Conservation (phyloP, 306 rosid species). For the Dalbergia oliveri region DNA sequence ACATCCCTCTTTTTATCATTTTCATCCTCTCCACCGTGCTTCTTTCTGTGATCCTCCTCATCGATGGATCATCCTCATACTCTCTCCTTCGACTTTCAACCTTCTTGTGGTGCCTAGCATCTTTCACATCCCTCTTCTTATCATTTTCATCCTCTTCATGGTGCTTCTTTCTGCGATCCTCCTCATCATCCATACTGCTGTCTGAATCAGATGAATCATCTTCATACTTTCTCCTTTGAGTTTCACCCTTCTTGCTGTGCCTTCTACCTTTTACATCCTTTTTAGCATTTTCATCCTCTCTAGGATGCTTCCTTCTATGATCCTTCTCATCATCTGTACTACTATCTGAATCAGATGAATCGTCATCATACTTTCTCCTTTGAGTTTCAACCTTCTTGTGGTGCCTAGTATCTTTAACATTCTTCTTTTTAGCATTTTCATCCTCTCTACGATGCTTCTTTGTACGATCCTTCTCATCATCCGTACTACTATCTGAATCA, state of each 20-base stretch:
- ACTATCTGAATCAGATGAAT: background rate
- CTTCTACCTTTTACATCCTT: constrained; percentile 56
- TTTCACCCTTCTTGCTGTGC: constrained; percentile 56
- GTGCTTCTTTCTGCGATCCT: constrained; percentile 12
- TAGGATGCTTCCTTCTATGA: background rate
- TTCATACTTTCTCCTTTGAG: constrained; percentile 57
- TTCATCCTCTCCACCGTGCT: too few relatives aligned
- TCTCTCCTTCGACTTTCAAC: too few relatives aligned
- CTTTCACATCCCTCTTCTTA: too few relatives aligned
- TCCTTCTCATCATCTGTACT: background rate
- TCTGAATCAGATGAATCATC: constrained; percentile 72
- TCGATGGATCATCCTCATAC: too few relatives aligned
- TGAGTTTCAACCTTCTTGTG: background rate
- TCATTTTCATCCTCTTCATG: too few relatives aligned
- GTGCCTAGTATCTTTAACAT: constrained; percentile 42
- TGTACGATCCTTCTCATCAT: constrained; percentile 39
- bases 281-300: constrained; percentile 55
- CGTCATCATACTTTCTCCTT: background rate
- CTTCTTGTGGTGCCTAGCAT: too few relatives aligned
- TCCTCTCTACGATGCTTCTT: background rate
- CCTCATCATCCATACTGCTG: constrained; percentile 51
- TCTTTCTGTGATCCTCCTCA: too few relatives aligned
- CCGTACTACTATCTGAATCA: constrained; percentile 63
- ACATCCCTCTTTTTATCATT: background rate
- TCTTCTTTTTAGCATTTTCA: too few relatives aligned